These are phyloP conservation scores for Arthrinium puccinioides DNA, from an alignment of 2,329 filamentous ascomycete species.

Conservation along the genomic window DNA sequence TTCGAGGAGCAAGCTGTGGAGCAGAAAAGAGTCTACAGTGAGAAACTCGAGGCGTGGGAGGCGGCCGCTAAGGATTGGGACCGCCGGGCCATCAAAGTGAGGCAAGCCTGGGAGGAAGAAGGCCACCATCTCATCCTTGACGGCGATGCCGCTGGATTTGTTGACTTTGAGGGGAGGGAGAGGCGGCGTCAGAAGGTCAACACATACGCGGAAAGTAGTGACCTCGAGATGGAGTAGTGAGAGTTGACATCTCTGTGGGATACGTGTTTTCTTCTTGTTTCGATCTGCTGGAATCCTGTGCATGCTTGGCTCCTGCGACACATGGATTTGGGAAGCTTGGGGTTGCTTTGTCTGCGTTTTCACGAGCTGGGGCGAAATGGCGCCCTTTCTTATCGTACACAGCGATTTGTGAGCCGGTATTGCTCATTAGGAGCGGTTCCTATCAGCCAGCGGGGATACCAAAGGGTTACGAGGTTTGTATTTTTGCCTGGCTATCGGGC, in stretches of 20 bases:
- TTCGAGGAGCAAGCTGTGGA: constrained; percentile 68
- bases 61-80: constrained; percentile 66
- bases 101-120: constrained; percentile 39
- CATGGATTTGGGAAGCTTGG: too few species aligned
- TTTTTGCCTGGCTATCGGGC: too few species aligned
- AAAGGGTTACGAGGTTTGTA: too few species aligned
- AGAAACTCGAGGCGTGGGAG: constrained; percentile 52
- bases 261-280: neutral
- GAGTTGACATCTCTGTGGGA: neutral
- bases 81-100: constrained; percentile 48
- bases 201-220: constrained; percentile 30
- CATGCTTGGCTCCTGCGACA: neutral
- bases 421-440: too few species aligned
- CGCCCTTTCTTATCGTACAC: too few species aligned
- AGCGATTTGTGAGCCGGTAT: too few species aligned
- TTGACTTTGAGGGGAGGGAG: constrained; percentile 14
- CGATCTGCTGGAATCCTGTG: neutral
- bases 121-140: constrained; percentile 39
- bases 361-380: too few species aligned
- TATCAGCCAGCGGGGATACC: too few species aligned
- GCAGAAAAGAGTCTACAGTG: constrained; percentile 60
- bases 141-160: constrained; percentile 12
- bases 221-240: constrained; percentile 16
- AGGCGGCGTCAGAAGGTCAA: constrained; percentile 24
- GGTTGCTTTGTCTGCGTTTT: too few species aligned